Evolutionary conservation across 2,329 filamentous ascomycete genomes (phyloP), one percentile per base, ranked within the genome.

Genomic region (Venturiaceae sp.): DNA sequence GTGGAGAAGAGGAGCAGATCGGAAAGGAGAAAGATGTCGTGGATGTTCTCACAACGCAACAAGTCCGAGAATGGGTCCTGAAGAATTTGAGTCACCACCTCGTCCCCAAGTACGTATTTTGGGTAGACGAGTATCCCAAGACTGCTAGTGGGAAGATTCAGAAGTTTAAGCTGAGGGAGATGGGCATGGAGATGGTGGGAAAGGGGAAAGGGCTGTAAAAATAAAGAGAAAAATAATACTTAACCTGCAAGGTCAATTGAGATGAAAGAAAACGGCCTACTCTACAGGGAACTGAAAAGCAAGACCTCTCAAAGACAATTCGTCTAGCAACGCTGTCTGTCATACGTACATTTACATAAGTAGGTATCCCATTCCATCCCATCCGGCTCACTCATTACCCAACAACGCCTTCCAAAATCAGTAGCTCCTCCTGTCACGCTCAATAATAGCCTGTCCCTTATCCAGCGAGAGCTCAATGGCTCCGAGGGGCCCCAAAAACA

Each of bases 71-170:
- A 0, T 96, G 89, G 89, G 90, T 96, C 2, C 75, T 80, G 53
- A 74, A 78, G 59, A 82, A 79, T 54, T 71, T 97, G 62, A 83
- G 83, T 63, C 88, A 92, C 71, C 83, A 96, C 68, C 70, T 86
- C 80, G 89, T 89, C 56, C 92, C 92, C 0, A 94, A 88, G 72
- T 83, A 92, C 68, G 81, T 97, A n/a, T 96, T 96, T 69, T 96
- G 88, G 81, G 78, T 88, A 0, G 80, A 85, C 0, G 82, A 84
- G n/a, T 95, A 89, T 69, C 92, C 92, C 21, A 96, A 96, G 80
- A 99, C 94, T 36, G 88, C 91, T 5, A 96, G 90, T 70, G 92
- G 92, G 26, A 99, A 99, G 82, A 92, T 97, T 58, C 90, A 96
- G 75, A 96, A 97, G 75, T 96, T 88, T 70, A 92, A 87, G 75